Evolutionary conservation across 495 filamentous ascomycete genomes (phyloP).

Genomic region (Podospora fimiseda): DNA sequence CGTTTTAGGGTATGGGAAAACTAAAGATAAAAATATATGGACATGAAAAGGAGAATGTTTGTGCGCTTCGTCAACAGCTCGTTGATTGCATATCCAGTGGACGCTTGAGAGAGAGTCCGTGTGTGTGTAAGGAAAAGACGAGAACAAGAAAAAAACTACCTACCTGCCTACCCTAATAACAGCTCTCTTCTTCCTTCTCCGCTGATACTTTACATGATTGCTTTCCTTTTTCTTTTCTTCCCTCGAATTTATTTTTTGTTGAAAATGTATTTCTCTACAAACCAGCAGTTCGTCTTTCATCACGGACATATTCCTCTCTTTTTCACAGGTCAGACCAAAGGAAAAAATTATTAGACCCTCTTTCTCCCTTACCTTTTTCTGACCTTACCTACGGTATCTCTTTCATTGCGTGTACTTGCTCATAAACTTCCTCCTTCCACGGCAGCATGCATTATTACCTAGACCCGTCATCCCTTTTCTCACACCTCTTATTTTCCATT

Average conservation of each 20-base stretch:
- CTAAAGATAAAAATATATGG: not conserved
- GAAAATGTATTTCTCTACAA: no score
- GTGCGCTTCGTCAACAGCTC: not conserved
- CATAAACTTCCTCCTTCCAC: no score
- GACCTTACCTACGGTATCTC: no score
- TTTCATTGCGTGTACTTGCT: no score
- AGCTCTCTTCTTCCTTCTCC: no score
- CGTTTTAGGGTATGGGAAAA: conserved; percentile 1
- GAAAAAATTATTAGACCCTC: no score
- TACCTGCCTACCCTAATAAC: not conserved
- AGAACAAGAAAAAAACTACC: not conserved
- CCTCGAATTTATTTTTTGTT: no score
- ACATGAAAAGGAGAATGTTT: not conserved
- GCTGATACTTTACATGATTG: not conserved
- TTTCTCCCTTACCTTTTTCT: no score
- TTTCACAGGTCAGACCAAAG: no score
- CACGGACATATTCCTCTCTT: no score
- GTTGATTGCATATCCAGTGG: not conserved
- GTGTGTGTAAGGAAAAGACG: not conserved
- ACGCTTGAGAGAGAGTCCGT: not conserved
- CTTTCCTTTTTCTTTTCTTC: not conserved
- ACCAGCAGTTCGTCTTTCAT: no score
- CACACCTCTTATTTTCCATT: not conserved
- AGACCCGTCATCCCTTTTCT: not conserved
- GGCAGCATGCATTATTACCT: not conserved